phyloP scores from a whole-genome alignment of 2,329 filamentous ascomycete genomes.

The Aspergillus cejpii region DNA sequence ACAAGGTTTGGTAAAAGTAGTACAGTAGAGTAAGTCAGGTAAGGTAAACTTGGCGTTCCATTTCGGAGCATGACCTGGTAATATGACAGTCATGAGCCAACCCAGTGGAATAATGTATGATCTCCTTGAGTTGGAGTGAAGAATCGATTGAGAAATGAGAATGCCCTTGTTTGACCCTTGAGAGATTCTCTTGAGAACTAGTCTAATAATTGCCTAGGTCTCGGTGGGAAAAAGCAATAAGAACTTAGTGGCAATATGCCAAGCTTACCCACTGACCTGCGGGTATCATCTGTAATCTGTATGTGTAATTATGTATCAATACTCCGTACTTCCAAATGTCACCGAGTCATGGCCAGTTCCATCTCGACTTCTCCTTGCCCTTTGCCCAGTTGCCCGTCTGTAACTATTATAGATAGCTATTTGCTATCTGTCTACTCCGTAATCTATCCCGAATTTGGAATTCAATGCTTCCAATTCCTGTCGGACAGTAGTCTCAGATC shows the following conservation, averaged over 20 bases:
- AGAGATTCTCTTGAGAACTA: no score
- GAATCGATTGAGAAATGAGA: no score
- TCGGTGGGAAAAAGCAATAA: neutral
- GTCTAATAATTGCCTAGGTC: no score
- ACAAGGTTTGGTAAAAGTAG: neutral
- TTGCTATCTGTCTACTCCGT: no score
- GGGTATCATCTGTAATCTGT: neutral
- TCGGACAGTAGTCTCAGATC: no score
- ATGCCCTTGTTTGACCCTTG: no score
- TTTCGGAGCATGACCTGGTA: neutral
- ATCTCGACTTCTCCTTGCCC: neutral
- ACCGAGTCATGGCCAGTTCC: conserved; percentile 6
- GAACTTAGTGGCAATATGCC: neutral
- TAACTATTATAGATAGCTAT: neutral
- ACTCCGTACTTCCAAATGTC: conserved; percentile 3
- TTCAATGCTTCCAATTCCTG: no score
- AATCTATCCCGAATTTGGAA: no score
- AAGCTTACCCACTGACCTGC: neutral
- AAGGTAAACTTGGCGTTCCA: neutral
- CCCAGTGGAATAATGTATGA: neutral
- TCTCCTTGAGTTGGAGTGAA: neutral
- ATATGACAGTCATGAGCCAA: neutral
- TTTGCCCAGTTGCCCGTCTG: neutral
- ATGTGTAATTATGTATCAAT: no score
- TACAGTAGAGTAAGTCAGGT: neutral